Evolutionary conservation across 2,329 filamentous ascomycete species (phyloP).

Genomic region (Hymenoscyphus repandus): DNA sequence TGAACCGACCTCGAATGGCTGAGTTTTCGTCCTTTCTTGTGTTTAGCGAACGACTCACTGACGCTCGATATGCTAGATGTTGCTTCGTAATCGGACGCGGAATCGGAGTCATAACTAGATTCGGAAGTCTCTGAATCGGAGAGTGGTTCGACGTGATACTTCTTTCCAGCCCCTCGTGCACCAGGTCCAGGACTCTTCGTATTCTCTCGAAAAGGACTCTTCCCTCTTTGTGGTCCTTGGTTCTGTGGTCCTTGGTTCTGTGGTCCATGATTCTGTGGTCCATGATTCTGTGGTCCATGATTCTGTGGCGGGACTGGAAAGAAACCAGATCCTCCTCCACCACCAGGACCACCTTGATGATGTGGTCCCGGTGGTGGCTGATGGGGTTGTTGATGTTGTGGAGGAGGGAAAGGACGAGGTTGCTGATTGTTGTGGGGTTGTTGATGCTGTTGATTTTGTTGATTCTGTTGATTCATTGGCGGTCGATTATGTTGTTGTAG

Average conservation of each 20-base stretch:
- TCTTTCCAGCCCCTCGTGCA: not conserved
- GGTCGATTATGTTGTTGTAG: not conserved
- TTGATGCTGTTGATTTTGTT: not conserved
- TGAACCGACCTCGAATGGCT: not conserved
- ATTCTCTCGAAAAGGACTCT: not conserved
- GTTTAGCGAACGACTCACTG: conserved; percentile 1
- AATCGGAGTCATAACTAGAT: conserved; percentile 12
- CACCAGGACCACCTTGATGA: not conserved
- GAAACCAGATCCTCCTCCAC: not conserved
- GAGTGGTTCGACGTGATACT: not conserved
- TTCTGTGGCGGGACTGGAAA: no score
- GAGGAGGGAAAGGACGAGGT: not conserved
- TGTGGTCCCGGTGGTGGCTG: conserved; percentile 7
- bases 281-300: no score
- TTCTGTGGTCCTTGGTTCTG: no score
- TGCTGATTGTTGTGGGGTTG: not conserved
- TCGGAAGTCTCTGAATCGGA: conserved; percentile 8
- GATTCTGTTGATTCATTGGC: not conserved
- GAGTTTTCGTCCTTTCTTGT: conserved; percentile 1
- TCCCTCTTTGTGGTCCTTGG: not conserved
- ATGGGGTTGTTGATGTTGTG: conserved; percentile 6
- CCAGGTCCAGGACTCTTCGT: not conserved
- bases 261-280: no score
- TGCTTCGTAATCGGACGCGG: conserved; percentile 4
- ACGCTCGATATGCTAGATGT: conserved; percentile 6